Evolutionary conservation across 345 rosid species (phyloP), one percentile per base, ranked within the genome.

Genomic region (Salix exigua): DNA sequence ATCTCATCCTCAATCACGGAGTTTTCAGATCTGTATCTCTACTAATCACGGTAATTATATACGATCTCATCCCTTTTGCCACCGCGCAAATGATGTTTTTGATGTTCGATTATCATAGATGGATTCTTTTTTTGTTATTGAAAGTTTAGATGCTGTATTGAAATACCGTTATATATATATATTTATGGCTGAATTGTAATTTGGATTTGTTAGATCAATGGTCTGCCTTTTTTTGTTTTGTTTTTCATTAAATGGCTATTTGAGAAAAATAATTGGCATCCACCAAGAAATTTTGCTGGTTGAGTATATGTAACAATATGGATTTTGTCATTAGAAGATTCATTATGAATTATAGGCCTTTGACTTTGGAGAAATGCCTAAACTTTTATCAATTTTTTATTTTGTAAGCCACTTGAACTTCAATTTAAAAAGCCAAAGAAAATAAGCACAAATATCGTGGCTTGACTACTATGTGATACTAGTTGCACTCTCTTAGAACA

Each of bases 11-110:
- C 40, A 46, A 76, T 70, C 50, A 28, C 70, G 70, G 79, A 76
- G 10, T 65, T 70, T 46, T 44, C 72, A 46, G 79, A 76, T 70
- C 79, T 70, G 5, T 60, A 48, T 51, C 35, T 71, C 60, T 8
- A 3, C 70, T 46, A 4, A 61, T 69, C 67, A 11, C 26, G 72
- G 80, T 78, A 72, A 25, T 35, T 69, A 14, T 76, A 30, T 6
- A 17, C 31, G 10, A 64, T 33, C 11, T 60, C 51, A 7, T 51
- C 17, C 68, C 5, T 74, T 18, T 33, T 58, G 61, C 13, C 23
- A n/a, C 61, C 13, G 61, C 11, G 11, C 61, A 21, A 2, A 21
- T 55, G 13, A n/a, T 55, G 61, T 55, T 55, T 55, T 55, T 55
- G 61, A n/a, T 2, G 12, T 58, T 12, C 16, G 63, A 58, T n/a